Evolutionary conservation across 257 asterid genomes (phyloP).

Genomic region (Echites panduratus): DNA sequence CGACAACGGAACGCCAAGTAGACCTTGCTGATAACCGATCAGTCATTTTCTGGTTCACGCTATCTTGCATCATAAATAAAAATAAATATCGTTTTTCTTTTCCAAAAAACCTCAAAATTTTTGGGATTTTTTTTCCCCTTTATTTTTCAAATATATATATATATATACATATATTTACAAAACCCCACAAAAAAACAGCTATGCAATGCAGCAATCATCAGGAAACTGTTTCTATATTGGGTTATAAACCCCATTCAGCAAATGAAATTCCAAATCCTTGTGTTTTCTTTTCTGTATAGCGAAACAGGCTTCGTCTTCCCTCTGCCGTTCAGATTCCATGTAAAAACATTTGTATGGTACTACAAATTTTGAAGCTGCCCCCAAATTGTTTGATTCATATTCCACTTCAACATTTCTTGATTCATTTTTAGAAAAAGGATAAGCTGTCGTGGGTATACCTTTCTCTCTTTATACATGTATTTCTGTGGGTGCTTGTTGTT

Average conservation of each 20-base stretch:
- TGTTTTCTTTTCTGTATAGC: background rate
- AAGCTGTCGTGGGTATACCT: slow-evolving; percentile 12
- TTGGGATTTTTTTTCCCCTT: background rate
- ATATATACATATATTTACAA: background rate
- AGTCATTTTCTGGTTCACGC: slow-evolving; percentile 20
- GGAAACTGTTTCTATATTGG: slow-evolving; percentile 13
- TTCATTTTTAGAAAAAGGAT: background rate
- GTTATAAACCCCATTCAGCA: slow-evolving; percentile 11
- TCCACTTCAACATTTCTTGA: background rate
- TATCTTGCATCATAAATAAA: background rate
- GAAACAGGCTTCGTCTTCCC: background rate
- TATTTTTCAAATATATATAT: background rate
- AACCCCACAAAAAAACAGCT: slow-evolving; percentile 16
- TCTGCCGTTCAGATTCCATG: background rate
- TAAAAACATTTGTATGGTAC: background rate
- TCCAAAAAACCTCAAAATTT: background rate
- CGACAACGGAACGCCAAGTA: slow-evolving; percentile 11
- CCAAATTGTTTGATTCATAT: background rate
- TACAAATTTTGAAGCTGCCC: background rate
- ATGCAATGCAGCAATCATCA: slow-evolving; percentile 16
- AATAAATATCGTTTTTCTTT: background rate
- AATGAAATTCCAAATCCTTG: slow-evolving; percentile 9
- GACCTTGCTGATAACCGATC: slow-evolving; percentile 19
- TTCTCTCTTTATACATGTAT: background rate
- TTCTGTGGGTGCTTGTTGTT: background rate